Conservation (phyloP, 768 basidiomycete genomes). For the Coprinellus micaceus region DNA sequence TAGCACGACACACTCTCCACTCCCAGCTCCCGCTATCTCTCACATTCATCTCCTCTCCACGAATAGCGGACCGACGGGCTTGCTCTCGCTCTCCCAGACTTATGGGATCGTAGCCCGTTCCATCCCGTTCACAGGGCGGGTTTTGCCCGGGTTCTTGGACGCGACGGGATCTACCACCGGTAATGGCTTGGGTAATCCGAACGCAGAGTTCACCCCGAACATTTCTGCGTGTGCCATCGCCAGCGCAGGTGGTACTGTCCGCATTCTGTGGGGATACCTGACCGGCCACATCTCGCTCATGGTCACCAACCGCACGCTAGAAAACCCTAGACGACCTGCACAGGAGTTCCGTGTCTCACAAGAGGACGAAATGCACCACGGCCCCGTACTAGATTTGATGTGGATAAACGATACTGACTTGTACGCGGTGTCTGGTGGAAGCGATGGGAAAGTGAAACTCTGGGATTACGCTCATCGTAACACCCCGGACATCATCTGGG, state of each 20-base stretch:
- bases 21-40: slow-evolving; percentile 49
- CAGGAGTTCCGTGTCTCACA: slow-evolving; percentile 46
- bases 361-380: slow-evolving; percentile 62
- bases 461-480: slow-evolving; percentile 54
- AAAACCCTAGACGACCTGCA: slow-evolving; percentile 40
- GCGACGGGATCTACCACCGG: slow-evolving; percentile 56
- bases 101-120: slow-evolving; percentile 76
- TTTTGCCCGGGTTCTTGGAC: slow-evolving; percentile 68
- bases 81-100: slow-evolving; percentile 60
- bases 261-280: slow-evolving; percentile 69
- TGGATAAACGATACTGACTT: slow-evolving; percentile 39
- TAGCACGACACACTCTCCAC: slow-evolving; percentile 47
- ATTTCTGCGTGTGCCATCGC: slow-evolving; percentile 55
- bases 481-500: slow-evolving; percentile 57
- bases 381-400: slow-evolving; percentile 49
- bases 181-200: slow-evolving; percentile 67
- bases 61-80: slow-evolving; percentile 34
- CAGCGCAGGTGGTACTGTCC: slow-evolving; percentile 63
- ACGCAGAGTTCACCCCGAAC: slow-evolving; percentile 68
- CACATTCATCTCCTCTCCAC: slow-evolving; percentile 58
- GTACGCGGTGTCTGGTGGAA: slow-evolving; percentile 48
- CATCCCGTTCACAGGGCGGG: slow-evolving; percentile 62
- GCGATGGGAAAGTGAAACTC: slow-evolving; percentile 68
- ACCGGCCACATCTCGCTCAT: slow-evolving; percentile 67
- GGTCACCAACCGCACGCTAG: slow-evolving; percentile 56